These are phyloP conservation scores for Aethionema arabicum DNA, from an alignment of 345 rosid genomes.

Conservation along the genomic window DNA sequence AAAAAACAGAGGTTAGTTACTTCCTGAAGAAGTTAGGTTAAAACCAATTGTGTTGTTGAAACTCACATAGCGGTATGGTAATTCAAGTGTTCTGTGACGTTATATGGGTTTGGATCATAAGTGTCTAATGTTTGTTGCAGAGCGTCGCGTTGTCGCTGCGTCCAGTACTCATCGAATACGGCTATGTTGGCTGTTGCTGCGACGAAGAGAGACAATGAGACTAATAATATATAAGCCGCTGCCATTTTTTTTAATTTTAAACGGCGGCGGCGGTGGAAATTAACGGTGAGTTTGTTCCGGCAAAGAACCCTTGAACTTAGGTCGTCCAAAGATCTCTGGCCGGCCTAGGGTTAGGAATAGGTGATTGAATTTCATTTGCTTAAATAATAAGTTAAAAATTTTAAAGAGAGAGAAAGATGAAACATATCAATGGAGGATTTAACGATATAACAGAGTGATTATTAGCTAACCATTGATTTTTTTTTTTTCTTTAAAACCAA, in stretches of 20 bases:
- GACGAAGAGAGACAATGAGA: slow-evolving; percentile 21
- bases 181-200: slow-evolving; percentile 40
- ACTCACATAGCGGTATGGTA: slow-evolving; percentile 29
- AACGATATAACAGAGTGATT: slow-evolving; percentile 32
- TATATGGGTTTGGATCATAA: slow-evolving; percentile 49
- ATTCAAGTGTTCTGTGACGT: slow-evolving; percentile 52
- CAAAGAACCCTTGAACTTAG: slow-evolving; percentile 34
- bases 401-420: slow-evolving; percentile 25
- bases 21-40: slow-evolving; percentile 11
- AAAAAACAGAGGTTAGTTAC: neutral
- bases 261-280: too few species aligned
- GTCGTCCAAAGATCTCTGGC: slow-evolving; percentile 37
- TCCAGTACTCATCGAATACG: slow-evolving; percentile 60
- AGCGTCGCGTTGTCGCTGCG: slow-evolving; percentile 40
- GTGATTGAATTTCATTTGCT: slow-evolving; percentile 30
- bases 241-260: slow-evolving; percentile 19
- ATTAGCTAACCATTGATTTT: slow-evolving; percentile 28
- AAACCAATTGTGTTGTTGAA: neutral
- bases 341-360: slow-evolving; percentile 40
- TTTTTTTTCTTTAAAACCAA: slow-evolving; percentile 24
- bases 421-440: slow-evolving; percentile 28
- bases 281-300: neutral
- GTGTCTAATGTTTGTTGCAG: slow-evolving; percentile 29
- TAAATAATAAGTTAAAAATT: slow-evolving; percentile 32
- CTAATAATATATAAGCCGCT: slow-evolving; percentile 10